Percentiles rank a stretch among this genome's conserved stretches.
phyloP scores from a whole-genome alignment of 495 filamentous ascomycete genomes.

The Pseudevernia furfuracea region DNA sequence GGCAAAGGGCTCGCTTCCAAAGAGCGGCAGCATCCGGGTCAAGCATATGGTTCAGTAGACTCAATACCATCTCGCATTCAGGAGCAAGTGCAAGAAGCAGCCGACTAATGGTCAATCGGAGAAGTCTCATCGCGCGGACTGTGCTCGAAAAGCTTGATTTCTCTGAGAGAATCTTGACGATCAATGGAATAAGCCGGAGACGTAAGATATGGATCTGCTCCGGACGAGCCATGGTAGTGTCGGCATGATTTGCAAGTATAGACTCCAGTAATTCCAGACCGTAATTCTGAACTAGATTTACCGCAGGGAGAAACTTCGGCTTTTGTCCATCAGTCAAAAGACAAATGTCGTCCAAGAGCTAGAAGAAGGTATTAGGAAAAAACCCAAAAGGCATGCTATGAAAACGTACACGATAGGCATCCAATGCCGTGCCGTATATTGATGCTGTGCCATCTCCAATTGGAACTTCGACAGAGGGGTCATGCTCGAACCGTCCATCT shows the following conservation, averaged over 20 bases:
- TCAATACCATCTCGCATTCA: slow-evolving; percentile 79
- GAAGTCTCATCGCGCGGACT: slow-evolving; percentile 70
- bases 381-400: neutral
- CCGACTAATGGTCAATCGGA: slow-evolving; percentile 68
- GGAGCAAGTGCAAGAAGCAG: slow-evolving; percentile 65
- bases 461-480: slow-evolving; percentile 52
- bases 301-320: slow-evolving; percentile 68
- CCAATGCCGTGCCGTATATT: slow-evolving; percentile 68
- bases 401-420: slow-evolving; percentile 62
- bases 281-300: slow-evolving; percentile 67
- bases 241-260: slow-evolving; percentile 72
- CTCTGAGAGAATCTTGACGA: slow-evolving; percentile 70
- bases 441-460: slow-evolving; percentile 53
- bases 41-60: slow-evolving; percentile 77
- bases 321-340: slow-evolving; percentile 76
- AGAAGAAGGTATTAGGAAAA: neutral
- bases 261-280: slow-evolving; percentile 89
- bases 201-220: slow-evolving; percentile 76
- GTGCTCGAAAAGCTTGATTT: slow-evolving; percentile 73
- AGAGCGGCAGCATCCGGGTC: slow-evolving; percentile 68
- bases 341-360: slow-evolving; percentile 73
- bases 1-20: slow-evolving; percentile 83
- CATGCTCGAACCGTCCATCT: slow-evolving; percentile 49
- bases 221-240: slow-evolving; percentile 66
- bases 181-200: slow-evolving; percentile 73